Evolutionary conservation across 1,284 basidiomycete species (phyloP), one percentile per base, ranked within the genome.

Genomic region (Moesziomyces parantarcticus): DNA sequence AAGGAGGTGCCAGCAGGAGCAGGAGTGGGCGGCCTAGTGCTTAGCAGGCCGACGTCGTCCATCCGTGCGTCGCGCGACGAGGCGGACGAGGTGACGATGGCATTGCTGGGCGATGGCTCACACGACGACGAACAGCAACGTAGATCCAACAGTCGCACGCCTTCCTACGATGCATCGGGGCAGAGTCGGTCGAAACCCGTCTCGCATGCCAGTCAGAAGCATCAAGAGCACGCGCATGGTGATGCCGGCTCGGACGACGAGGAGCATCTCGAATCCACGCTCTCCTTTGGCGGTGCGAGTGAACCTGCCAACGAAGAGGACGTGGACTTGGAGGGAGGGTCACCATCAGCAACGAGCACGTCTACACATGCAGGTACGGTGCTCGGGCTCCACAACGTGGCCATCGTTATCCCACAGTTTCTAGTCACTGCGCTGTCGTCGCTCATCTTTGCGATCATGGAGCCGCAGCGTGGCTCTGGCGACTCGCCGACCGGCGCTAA

Each of bases 391-490:
- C 95, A 98, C 62, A 79, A 79, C 36, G 51, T 77, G 8, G 64
- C 77, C 1, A 52, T 79, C 5, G 75, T 77, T 4, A 25, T 76
- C 9, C 77, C 77, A 20, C 78, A 78, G 49, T 77, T 82, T 23
- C 23, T 75, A 11, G 90, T 97, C 54, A 92, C 95, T 0, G 76
- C 97, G 18, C 89, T 92, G 18, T 90, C 94, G 0, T 94, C 92
- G 77, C 84, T 90, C 49, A 97, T 74, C 50, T 74, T 74, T 45
- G 65, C 65, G 20, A 64, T 74, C 32, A 68, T 67, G 70, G 63
- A 67, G 22, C 53, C 60, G 11, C 47, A 39, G 20, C 20, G n/a
- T n/a, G 29, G 32, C 29, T 13, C 25, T 8, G 45, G 21, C 5
- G 26, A 36, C 10, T 20, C 54, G 20, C 23, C n/a, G 6, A 20